Evolutionary conservation across 2,329 filamentous ascomycete genomes (phyloP).

Genomic region (Ophiocordyceps camponoti-rufipedis): DNA sequence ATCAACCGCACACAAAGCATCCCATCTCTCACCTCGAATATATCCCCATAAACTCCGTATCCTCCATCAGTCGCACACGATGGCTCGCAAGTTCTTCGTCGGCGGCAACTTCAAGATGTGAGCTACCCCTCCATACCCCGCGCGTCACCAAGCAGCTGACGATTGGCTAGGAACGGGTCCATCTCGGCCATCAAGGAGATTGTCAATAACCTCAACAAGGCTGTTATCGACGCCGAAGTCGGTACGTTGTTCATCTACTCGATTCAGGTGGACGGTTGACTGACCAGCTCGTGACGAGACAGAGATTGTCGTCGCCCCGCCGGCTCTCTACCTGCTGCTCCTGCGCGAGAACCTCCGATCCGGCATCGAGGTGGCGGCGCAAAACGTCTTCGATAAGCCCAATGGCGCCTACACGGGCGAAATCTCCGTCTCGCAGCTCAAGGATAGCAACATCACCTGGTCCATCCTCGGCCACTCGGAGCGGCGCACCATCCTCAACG

Average conservation of each 20-base stretch:
- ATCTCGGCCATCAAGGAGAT: constrained; percentile 80
- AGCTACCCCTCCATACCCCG: constrained; percentile 11
- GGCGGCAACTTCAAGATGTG: constrained; percentile 99
- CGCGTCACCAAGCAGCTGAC: not conserved
- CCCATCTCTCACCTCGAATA: not conserved
- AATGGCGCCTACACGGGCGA: constrained; percentile 96
- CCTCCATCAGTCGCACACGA: constrained; percentile 29
- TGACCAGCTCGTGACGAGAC: not conserved
- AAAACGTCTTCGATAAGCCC: constrained; percentile 96
- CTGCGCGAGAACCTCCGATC: constrained; percentile 61
- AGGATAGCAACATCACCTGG: constrained; percentile 80
- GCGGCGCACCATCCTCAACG: constrained; percentile 74
- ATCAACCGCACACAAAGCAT: not conserved
- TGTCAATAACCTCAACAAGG: constrained; percentile 72
- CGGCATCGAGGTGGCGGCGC: constrained; percentile 71
- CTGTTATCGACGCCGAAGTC: constrained; percentile 57
- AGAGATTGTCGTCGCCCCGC: constrained; percentile 93
- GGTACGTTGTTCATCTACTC: constrained; percentile 31
- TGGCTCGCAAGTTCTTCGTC: constrained; percentile 94
- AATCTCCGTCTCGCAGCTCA: constrained; percentile 80
- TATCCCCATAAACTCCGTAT: too few relatives aligned
- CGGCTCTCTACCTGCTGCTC: constrained; percentile 76
- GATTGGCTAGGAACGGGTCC: constrained; percentile 64
- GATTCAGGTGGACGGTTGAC: not conserved
- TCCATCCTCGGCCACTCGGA: constrained; percentile 88